Conservation (phyloP, 148 eudicot genomes). For the Heliosperma pusillum region DNA sequence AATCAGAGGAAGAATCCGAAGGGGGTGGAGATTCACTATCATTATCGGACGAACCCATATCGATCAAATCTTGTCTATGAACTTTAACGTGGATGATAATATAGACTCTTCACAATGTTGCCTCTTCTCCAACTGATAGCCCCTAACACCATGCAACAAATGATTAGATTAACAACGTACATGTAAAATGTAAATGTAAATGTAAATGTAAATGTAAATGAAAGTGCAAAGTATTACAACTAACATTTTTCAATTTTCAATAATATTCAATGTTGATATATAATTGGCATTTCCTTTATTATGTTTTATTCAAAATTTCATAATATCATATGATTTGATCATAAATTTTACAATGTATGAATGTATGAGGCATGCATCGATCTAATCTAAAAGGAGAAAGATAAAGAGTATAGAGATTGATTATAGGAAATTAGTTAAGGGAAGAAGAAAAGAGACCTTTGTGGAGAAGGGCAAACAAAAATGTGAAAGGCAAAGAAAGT, state of each 20-base stretch:
- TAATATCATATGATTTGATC: neutral
- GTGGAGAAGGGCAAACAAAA: conserved; percentile 35
- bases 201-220: neutral
- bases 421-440: neutral
- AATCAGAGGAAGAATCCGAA: conserved; percentile 20
- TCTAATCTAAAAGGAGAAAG: neutral
- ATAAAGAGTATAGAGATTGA: neutral
- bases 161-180: neutral
- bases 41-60: conserved; percentile 12
- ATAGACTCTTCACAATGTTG: conserved; percentile 11
- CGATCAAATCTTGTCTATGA: neutral
- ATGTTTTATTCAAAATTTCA: neutral
- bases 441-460: conserved; percentile 21
- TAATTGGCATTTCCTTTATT: neutral
- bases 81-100: neutral
- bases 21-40: conserved; percentile 23
- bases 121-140: conserved; percentile 49
- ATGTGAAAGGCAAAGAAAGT: conserved; percentile 33
- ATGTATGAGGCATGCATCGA: neutral
- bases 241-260: neutral
- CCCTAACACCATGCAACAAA: conserved; percentile 25
- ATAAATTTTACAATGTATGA: neutral
- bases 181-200: no score
- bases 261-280: neutral
- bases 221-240: neutral